Percentiles rank a stretch among this genome's conserved stretches.
These are phyloP conservation scores for Aspergillus sp. DNA, from an alignment of 2,329 filamentous ascomycete genomes.

Conservation along the genomic window DNA sequence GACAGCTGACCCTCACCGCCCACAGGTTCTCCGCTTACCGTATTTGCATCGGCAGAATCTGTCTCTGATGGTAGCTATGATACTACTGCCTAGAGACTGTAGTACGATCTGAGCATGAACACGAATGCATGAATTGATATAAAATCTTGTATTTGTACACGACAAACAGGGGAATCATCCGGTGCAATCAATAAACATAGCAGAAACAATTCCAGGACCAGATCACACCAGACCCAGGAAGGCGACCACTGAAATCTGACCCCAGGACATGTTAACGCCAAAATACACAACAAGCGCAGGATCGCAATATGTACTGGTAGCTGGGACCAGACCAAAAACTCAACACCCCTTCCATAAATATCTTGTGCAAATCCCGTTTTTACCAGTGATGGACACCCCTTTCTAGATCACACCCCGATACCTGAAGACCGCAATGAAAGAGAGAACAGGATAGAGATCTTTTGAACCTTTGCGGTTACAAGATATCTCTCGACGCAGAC, in stretches of 20 bases:
- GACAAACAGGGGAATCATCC: constrained; percentile 19
- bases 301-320: background rate
- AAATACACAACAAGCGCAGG: background rate
- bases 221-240: background rate
- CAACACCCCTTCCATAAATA: constrained; percentile 6
- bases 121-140: background rate
- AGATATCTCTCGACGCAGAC: background rate
- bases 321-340: constrained; percentile 4
- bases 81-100: no score
- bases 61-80: no score
- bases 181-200: constrained; percentile 11
- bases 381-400: constrained; percentile 34
- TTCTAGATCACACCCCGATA: constrained; percentile 27
- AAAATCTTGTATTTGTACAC: constrained; percentile 20
- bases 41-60: background rate
- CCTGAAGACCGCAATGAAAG: background rate
- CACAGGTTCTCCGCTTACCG: background rate
- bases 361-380: constrained; percentile 13
- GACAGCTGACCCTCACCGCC: no score
- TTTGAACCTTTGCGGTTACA: background rate
- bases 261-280: background rate
- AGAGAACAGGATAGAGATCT: constrained; percentile 1
- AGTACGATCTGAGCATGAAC: no score
- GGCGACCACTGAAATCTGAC: background rate
- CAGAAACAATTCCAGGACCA: constrained; percentile 5